Evolutionary conservation across 139 green algal species (phyloP).

Genomic region (Monoraphidium neglectum): DNA sequence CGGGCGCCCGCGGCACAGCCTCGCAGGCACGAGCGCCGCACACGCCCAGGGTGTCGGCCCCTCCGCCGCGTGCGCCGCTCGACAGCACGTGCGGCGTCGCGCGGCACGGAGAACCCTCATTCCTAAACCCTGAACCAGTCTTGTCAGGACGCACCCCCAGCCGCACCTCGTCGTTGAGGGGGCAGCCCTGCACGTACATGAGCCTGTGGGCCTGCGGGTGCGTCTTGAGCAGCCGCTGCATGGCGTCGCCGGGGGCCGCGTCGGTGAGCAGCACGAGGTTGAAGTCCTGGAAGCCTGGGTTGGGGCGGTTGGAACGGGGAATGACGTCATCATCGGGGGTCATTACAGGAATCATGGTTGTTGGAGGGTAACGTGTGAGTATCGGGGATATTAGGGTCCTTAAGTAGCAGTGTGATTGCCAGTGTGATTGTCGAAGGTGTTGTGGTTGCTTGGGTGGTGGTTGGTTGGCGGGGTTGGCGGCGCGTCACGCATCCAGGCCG

Average conservation of each 20-base stretch:
- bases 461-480: no score
- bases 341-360: neutral
- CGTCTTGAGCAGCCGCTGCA: constrained; percentile 20
- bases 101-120: neutral
- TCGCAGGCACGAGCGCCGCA: no score
- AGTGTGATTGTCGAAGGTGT: no score
- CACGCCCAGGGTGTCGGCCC: neutral
- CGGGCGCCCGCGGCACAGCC: no score
- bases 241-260: neutral
- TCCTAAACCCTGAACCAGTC: neutral
- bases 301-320: no score
- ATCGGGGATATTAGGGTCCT: neutral
- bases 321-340: no score
- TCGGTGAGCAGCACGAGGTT: constrained; percentile 15
- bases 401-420: neutral
- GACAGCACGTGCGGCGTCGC: neutral
- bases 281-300: constrained; percentile 18
- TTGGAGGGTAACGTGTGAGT: neutral
- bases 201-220: constrained; percentile 16
- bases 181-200: constrained; percentile 22
- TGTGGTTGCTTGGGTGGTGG: no score
- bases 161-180: constrained; percentile 15
- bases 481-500: no score
- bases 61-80: neutral
- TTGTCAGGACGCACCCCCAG: neutral